These are phyloP conservation scores for Gamarada debralockiae DNA, from an alignment of 495 filamentous ascomycete genomes.

Conservation along the genomic window DNA sequence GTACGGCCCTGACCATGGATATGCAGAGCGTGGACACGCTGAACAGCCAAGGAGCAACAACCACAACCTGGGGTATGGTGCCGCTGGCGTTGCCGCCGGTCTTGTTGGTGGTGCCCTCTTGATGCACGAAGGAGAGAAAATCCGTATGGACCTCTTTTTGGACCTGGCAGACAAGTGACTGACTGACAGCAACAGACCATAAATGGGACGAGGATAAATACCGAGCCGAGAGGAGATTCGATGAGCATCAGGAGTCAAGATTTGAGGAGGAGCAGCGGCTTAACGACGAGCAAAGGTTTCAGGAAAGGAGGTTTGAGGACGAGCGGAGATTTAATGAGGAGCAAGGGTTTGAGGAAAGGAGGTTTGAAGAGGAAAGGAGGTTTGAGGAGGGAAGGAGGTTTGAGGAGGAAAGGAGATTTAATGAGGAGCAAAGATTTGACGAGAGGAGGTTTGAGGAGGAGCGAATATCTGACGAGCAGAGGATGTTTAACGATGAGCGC, in stretches of 20 bases:
- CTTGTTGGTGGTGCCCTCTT: not conserved
- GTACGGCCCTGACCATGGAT: not conserved
- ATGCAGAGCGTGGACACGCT: not conserved
- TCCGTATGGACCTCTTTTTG: not conserved
- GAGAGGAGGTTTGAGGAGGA: not conserved
- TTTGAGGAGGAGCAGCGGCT: not conserved
- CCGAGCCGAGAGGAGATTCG: not conserved
- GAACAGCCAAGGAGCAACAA: not conserved
- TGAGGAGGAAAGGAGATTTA: not conserved
- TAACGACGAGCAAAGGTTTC: not conserved
- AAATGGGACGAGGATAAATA: constrained; percentile 1
- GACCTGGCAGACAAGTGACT: no score
- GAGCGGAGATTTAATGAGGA: not conserved
- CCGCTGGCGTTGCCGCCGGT: constrained; percentile 1
- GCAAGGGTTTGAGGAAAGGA: not conserved
- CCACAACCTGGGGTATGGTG: constrained; percentile 6
- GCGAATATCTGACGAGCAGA: not conserved
- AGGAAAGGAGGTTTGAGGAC: not conserved
- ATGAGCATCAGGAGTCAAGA: not conserved
- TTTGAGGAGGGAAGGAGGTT: not conserved
- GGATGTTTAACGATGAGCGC: not conserved
- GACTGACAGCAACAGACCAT: not conserved
- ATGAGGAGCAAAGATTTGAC: not conserved
- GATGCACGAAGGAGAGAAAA: constrained; percentile 3
- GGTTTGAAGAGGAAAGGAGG: not conserved